A percentile compares a stretch with the other conserved stretches of the same genome.
Conservation (phyloP, 768 basidiomycete genomes). For the Tricholoma furcatifolium region DNA sequence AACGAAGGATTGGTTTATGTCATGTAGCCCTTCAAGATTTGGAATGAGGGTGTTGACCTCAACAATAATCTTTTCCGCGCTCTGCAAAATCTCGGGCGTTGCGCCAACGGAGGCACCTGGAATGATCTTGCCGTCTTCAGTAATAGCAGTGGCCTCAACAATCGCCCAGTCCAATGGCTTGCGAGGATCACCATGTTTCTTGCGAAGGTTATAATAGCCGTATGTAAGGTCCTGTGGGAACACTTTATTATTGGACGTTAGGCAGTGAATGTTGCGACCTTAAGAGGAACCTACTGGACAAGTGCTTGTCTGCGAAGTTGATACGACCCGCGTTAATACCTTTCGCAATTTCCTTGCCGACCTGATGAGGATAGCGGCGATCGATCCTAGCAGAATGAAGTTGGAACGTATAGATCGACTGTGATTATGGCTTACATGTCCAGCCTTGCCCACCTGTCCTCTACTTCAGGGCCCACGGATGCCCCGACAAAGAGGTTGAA, state of each 20-base stretch:
- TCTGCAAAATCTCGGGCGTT: conserved; percentile 46
- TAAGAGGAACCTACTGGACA: conserved; percentile 35
- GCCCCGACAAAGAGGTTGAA: conserved; percentile 51
- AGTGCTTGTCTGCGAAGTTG: conserved; percentile 47
- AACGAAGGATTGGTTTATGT: conserved; percentile 43
- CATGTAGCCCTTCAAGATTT: conserved; percentile 46
- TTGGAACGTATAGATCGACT: not conserved
- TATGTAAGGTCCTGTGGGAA: conserved; percentile 50
- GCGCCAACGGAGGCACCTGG: conserved; percentile 49
- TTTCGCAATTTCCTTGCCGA: conserved; percentile 46
- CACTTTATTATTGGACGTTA: conserved; percentile 27
- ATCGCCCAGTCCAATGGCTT: conserved; percentile 50
- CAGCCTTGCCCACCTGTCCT: conserved; percentile 45
- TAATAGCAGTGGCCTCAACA: conserved; percentile 48
- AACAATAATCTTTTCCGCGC: conserved; percentile 48
- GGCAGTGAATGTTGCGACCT: not conserved
- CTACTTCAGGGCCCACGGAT: conserved; percentile 46
- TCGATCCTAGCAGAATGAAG: conserved; percentile 28
- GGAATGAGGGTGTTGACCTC: conserved; percentile 49
- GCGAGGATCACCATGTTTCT: conserved; percentile 41
- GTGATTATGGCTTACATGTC: conserved; percentile 36
- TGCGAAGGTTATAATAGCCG: conserved; percentile 43
- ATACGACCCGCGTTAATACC: conserved; percentile 49
- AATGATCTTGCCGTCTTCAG: conserved; percentile 46
- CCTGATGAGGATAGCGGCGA: conserved; percentile 48